A percentile compares a stretch with the other conserved stretches of the same genome.
Conservation (phyloP, 495 filamentous ascomycete species). For the Coniosporium apollinis region DNA sequence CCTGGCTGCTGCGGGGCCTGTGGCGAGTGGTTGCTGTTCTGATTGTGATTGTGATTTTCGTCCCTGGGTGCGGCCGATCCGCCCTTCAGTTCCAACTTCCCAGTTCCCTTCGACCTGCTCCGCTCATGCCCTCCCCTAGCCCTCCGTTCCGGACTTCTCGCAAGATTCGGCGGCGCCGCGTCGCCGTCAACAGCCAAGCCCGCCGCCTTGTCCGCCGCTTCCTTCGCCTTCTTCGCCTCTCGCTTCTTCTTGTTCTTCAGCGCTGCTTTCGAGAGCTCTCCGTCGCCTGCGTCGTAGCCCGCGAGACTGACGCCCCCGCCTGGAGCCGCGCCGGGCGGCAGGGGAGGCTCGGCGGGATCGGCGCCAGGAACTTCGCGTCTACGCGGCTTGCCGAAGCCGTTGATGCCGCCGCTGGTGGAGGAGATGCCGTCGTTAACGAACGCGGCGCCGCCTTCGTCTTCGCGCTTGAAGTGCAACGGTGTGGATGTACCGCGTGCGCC, state of each 20-base stretch:
- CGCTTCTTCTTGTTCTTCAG: slow-evolving; percentile 99
- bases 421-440: slow-evolving; percentile 66
- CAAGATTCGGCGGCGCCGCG: no score
- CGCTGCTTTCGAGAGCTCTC: slow-evolving; percentile 62
- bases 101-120: no score
- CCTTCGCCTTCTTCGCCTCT: slow-evolving; percentile 85
- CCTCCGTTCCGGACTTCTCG: no score
- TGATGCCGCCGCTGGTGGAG: slow-evolving; percentile 34
- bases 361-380: slow-evolving; percentile 68
- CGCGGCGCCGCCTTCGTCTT: slow-evolving; percentile 89
- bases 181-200: no score
- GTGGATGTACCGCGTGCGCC: slow-evolving; percentile 80
- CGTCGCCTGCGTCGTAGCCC: slow-evolving; percentile 41
- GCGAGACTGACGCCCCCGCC: slow-evolving; percentile 49
- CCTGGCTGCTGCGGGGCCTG: slow-evolving; percentile 43
- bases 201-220: slow-evolving; percentile 39
- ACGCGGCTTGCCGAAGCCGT: slow-evolving; percentile 63
- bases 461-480: slow-evolving; percentile 88
- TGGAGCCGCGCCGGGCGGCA: slow-evolving; percentile 51
- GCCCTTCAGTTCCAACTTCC: no score
- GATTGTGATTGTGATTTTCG: no score
- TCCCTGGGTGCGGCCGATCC: no score
- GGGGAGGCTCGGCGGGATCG: slow-evolving; percentile 39
- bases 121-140: no score
- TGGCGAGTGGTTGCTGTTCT: no score